phyloP scores from a whole-genome alignment of 2,329 filamentous ascomycete genomes.

The Ploettnerulaceae sp. region DNA sequence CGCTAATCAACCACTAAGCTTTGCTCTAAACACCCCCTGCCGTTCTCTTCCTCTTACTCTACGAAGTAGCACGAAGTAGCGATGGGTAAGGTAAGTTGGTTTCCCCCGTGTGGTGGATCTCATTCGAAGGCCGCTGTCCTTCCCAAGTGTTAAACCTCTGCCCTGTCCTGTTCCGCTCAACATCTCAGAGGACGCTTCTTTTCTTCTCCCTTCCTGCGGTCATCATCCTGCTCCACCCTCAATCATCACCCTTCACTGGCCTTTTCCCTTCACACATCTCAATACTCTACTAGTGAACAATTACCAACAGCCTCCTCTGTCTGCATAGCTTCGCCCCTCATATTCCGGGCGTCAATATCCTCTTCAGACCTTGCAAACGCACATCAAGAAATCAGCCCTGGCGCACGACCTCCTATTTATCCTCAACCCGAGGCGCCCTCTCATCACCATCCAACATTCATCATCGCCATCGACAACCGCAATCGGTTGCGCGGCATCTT shows the following conservation, averaged over 20 bases:
- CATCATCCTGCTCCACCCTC: no score
- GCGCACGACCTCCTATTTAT: constrained; percentile 14
- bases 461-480: constrained; percentile 2
- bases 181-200: no score
- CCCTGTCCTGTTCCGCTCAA: not conserved
- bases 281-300: no score
- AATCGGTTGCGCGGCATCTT: not conserved
- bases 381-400: constrained; percentile 11
- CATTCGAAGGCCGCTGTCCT: no score
- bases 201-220: no score
- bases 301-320: not conserved
- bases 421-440: constrained; percentile 9
- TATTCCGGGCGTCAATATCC: not conserved
- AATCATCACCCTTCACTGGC: no score
- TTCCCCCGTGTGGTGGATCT: not conserved
- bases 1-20: no score
- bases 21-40: no score
- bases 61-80: not conserved
- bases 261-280: no score
- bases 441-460: not conserved
- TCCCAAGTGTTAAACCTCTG: no score
- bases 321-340: not conserved
- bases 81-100: constrained; percentile 9
- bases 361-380: constrained; percentile 7
- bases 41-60: no score